Percentiles rank a stretch among this genome's conserved stretches.
Conservation (phyloP, 768 basidiomycete genomes). For the Daedaleopsis sinensis region DNA sequence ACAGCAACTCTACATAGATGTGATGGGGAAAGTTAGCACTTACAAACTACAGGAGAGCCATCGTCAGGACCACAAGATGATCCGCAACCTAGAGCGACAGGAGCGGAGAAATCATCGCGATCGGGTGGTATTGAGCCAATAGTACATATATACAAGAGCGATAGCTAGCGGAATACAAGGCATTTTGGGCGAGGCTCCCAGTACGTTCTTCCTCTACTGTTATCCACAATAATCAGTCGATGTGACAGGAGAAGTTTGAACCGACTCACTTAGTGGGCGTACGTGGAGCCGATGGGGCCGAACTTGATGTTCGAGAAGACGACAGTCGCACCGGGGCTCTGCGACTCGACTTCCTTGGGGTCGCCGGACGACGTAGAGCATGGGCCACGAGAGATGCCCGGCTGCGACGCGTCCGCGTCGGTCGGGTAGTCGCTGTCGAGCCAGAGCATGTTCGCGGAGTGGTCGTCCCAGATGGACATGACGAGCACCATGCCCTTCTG, state of each 20-base stretch:
- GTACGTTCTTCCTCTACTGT: neutral
- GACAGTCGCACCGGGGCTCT: conserved; percentile 44
- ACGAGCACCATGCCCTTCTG: conserved; percentile 50
- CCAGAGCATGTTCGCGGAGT: conserved; percentile 40
- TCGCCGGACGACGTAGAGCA: conserved; percentile 51
- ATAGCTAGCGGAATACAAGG: neutral
- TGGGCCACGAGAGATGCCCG: conserved; percentile 53
- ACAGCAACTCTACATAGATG: no score
- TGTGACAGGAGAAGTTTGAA: neutral
- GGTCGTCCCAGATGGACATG: conserved; percentile 57
- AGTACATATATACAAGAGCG: neutral
- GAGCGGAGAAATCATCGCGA: no score
- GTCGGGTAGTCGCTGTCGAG: conserved; percentile 33
- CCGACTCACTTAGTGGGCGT: conserved; percentile 18
- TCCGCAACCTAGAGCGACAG: no score
- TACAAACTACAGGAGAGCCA: no score
- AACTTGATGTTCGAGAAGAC: conserved; percentile 59
- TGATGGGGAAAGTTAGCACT: no score
- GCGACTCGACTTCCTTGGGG: conserved; percentile 46
- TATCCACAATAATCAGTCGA: neutral
- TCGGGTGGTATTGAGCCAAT: neutral
- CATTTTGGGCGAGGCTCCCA: neutral
- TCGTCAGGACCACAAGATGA: no score
- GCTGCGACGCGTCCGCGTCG: conserved; percentile 28
- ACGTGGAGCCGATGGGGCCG: conserved; percentile 53